Evolutionary conservation across 331 rosid genomes (phyloP), one percentile per base, ranked within the genome.

Genomic region (Acacia concinna): DNA sequence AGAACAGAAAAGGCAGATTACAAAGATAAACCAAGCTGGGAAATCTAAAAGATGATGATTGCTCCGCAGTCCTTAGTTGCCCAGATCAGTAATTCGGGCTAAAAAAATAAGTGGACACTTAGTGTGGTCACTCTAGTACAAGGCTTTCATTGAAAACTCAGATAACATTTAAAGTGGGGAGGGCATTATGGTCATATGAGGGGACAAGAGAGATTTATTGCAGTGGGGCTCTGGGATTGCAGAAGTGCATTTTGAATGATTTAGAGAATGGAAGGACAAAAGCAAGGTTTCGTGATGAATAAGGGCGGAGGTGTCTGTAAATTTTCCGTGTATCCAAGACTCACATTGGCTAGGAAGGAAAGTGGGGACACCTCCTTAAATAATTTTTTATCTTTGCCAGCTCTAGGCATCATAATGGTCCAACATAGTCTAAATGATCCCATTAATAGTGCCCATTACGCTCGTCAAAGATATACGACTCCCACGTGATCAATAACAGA

Each of bases 341-440:
- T 82, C 40, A 5, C 86, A 79, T 75, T 74, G 85, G 88, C 63
- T n/a, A 52, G 6, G 57, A 80, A 80, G 86, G 87, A 85, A 92
- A 79, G 79, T 86, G 93, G 96, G 98, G 97, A 86, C 97, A 89
- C 82, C 85, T 37, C 75, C 84, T 89, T 92, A 87, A 94, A 89
- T 88, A 66, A 84, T 68, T 77, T 79, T 90, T 86, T 60, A 84
- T 86, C 86, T 27, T 72, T 85, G 94, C 96, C 94, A 94, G 94
- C 98, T 89, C 91, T 90, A 77, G 11, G 83, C 80, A 64, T 75
- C 12, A 87, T 51, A 71, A 90, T 90, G 96, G 98, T 94, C 98
- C 97, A 88, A 62, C 93, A 85, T 73, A 41, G 84, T 57, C 90
- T 87, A 91, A 87, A 91, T 85, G 88, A 79, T 75, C 88, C 83